Evolutionary conservation across 2,329 filamentous ascomycete genomes (phyloP), one percentile per base, ranked within the genome.

Genomic region (Exophiala aquamarina): DNA sequence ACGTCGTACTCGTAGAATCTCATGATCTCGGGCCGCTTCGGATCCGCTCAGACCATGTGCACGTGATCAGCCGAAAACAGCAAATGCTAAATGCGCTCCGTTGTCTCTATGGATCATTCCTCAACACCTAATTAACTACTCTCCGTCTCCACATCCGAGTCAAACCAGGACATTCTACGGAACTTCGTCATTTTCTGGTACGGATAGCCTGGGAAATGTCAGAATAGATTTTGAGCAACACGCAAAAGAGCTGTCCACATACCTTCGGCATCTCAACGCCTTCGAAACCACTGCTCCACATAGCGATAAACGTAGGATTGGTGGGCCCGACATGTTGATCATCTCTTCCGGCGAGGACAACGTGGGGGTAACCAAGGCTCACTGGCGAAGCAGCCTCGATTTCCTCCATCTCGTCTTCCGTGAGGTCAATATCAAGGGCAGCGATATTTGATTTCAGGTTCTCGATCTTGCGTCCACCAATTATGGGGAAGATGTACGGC

Each of bases 371-470:
- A 0, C 80, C 80, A 23, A 72, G 28, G 13, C 82, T 73, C 52
- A 84, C 83, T 4, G 68, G 60, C 32, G 65, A 64, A 11, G 75
- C 73, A 3, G 60, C 62, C 52, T 84, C 79, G 47, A 84, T 77
- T 50, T 76, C 71, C 20, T 67, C 61, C 8, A 83, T 67, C 44
- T 84, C 76, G 10, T 77, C 70, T 1, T 73, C 66, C 0, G 70
- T 73, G 41, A 84, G 63, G 21, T 62, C 55, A 29, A 83, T 59
- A 5, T 61, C 69, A 45, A 84, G 57, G 0, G 77, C 79, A 56
- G 76, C 68, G 49, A 84, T 79, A 57, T 82, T 83, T 11, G 70
- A 70, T 44, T 70, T 58, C 10, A 81, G 59, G 47, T 81, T 76
- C 56, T 77, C 74, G 23, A 76, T 59, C 56, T 74, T 79, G 9